Base-by-base conservation (phyloP, 768 basidiomycete genomes). In the Sporobolomyces roseus region DNA sequence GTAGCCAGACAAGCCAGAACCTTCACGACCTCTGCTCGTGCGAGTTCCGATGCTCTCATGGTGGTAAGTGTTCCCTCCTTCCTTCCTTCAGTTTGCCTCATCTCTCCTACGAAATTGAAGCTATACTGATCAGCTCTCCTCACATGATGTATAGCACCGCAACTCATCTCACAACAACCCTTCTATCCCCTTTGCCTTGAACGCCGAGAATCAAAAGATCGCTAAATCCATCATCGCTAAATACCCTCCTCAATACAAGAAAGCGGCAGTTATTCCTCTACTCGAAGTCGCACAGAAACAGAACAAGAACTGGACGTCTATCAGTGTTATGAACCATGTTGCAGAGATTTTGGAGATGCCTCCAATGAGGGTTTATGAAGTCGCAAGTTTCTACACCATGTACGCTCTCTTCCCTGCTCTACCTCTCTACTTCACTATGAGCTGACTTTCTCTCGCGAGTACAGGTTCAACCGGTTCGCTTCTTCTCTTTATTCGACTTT, bases 331-430 rank as follows among this genome's bases (percentile, higher is more conserved):
- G 96, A 97, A 99, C 81, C 91, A 93, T 75, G 88, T 99, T 62
- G 96, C 96, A 1, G 88, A 90, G 73, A 82, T 94, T 36, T 84
- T 98, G 35, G 91, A 89, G 76, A 88, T 99, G 85, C 91, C 89
- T 14, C 90, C 91, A 60, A 98, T 99, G 96, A 89, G 96, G 14
- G 96, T 97, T 2, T 99, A 99, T 78, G 96, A 99, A 80, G 96
- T 99, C 58, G 94, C 94, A 23, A 93, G 92, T 19, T 99, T 99
- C 82, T 99, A 99, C 80, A 99, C 96, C 74, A 98, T 99, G 94
- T 65, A 6, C 55, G 61, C 46, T 1, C 35, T 19, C 33, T 1
- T 14, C 13, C 27, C 6, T 25, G 9, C 16, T 19, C 6, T 14
- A 36, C 2, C 0, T n/a, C 13, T 23, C 23, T 10, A 3, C 43